Base-by-base conservation (phyloP, 75 land plant genomes). In the Larix kaempferi region DNA sequence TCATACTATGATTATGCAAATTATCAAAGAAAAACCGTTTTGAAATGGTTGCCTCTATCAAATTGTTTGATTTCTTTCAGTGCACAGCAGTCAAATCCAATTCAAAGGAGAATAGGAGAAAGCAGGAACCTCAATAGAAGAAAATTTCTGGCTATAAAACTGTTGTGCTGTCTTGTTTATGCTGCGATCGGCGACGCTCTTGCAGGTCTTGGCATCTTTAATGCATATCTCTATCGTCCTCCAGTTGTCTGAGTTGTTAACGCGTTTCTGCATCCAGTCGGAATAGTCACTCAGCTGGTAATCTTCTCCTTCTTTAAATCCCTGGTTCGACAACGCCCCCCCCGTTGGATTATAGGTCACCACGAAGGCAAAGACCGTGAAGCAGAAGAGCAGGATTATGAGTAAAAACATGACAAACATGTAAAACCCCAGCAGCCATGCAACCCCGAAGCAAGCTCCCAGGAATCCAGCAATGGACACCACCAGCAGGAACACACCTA, bases 401-500 rank as follows among this genome's bases (percentile, higher is more conserved):
- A 82, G 84, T 15, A 82, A 3, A 37, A 82, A 62, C 82, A 74
- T 62, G 67, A 25, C 66, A 56, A 73, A 22, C 33, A 74, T 37
- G 57, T 82, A 82, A 0, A 82, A 3, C 82, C 84, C 78, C 7
- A 82, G 76, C 26, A 82, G 75, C 60, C 39, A 69, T 11, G 66
- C 14, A 3, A 82, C 76, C 15, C 77, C 21, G 82, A 67, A 82
- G 69, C 84, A 82, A 7, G 80, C 39, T 0, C 84, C 84, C 26
- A 78, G 17, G 57, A 82, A 71, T 27, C 84, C 84, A 2, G 76
- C 76, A 2, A 82, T 1, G 14, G 84, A 78, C 15, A 79, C 87
- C 4, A 89, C 27, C 58, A 89, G 71, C 44, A 91, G 49, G 17
- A 91, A 27, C 22, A 87, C 37, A n/a, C 93, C 93, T 1, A 91